Evolutionary conservation across 2,329 filamentous ascomycete species (phyloP), one percentile per base, ranked within the genome.

Genomic region (Fusarium poae): DNA sequence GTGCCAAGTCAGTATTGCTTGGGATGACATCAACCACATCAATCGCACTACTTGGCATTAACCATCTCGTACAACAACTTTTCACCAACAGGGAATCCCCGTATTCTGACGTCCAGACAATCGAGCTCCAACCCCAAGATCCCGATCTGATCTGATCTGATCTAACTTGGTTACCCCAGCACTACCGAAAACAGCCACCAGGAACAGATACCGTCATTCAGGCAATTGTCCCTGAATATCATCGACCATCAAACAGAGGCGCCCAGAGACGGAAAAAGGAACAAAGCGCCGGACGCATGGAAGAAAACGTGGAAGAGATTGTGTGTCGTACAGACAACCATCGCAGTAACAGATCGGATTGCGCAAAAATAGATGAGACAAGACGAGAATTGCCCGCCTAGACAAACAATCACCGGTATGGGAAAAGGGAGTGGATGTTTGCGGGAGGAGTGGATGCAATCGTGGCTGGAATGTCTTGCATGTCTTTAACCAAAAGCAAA

Each of bases 401-500:
- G 60, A 29, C 15, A 34, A n/a, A 16, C 10, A 16, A 21, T 18
- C 15, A 27, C 54, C 18, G 40, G 8, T 21, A 40, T 42, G 39
- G 52, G 52, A 59, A 65, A 42, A 18, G 50, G 45, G 59, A 51
- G 61, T 69, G 52, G 44, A 68, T 69, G 57, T 15, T 67, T 67
- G 42, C 57, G 51, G 64, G 57, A 56, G 56, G 48, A 34, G 40
- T 65, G 27, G 45, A 50, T 27, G 55, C 58, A 62, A 62, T 66
- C 51, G 58, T 55, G 66, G 62, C 66, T 69, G 66, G 66, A 70
- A 70, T 69, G 66, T 63, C 54, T 68, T 35, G 30, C 43, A 15
- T 42, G 57, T 61, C 58, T 50, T 62, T 56, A 18, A 46, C 46
- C 52, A 30, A 67, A 54, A 34, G 27, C 57, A 53, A 66, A 46